These are phyloP conservation scores for Phaeosphaeria sp. DNA, from an alignment of 2,329 filamentous ascomycete genomes.

Conservation along the genomic window DNA sequence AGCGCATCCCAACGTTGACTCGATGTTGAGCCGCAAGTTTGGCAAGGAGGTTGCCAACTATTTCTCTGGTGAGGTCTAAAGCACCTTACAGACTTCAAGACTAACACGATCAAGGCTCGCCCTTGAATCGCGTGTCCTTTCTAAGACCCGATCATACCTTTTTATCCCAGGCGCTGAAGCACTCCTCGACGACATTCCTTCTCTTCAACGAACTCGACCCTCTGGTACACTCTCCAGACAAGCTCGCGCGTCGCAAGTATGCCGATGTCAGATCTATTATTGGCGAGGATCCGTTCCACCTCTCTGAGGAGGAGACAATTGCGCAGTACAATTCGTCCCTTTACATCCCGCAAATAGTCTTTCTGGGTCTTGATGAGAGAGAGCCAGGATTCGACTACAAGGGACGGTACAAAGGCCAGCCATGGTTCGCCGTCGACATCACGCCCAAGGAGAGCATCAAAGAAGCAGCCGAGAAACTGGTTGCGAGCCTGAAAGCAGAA, in stretches of 20 bases:
- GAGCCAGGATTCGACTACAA: constrained; percentile 65
- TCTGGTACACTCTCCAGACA: constrained; percentile 65
- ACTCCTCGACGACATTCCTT: constrained; percentile 73
- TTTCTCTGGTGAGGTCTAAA: constrained; percentile 63
- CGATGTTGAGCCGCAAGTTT: constrained; percentile 78
- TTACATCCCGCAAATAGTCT: constrained; percentile 75
- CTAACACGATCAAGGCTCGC: constrained; percentile 61
- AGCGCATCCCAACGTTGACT: constrained; percentile 65
- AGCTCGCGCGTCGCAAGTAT: constrained; percentile 72
- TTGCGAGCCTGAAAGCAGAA: constrained; percentile 64
- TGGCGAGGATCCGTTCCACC: constrained; percentile 72
- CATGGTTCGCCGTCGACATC: constrained; percentile 90
- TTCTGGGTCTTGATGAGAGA: constrained; percentile 81
- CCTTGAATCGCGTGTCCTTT: constrained; percentile 80
- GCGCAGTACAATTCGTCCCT: constrained; percentile 74
- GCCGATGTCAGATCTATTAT: constrained; percentile 74
- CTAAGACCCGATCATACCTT: constrained; percentile 75
- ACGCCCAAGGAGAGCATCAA: constrained; percentile 72
- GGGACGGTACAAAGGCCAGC: constrained; percentile 74
- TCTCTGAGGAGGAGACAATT: constrained; percentile 74
- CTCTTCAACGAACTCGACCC: constrained; percentile 81
- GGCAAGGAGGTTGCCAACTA: constrained; percentile 83
- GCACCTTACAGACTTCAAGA: too few species aligned
- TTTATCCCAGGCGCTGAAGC: constrained; percentile 69
- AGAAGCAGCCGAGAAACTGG: constrained; percentile 67